Evolutionary conservation across 192 early-diverging fungal species (phyloP), one percentile per base, ranked within the genome.

Genomic region (Ambispora gerdemannii): DNA sequence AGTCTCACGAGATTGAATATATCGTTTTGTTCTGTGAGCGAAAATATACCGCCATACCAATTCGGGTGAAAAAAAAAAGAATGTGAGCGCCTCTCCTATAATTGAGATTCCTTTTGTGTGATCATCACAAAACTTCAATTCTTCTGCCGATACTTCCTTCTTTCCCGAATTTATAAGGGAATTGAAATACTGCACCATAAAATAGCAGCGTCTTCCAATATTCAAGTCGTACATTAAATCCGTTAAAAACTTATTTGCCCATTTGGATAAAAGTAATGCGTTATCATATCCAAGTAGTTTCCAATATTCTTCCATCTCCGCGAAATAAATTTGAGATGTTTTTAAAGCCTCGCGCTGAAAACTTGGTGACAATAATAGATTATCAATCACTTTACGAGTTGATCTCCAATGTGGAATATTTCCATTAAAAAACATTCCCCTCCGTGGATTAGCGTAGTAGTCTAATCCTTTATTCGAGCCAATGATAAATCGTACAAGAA

Each of bases 31-130:
- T 35, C 3, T 10, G 3, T 32, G 17, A 7, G 17, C 36, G 11
- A 22, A 3, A 0, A 15, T 10, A 63, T 36, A 35, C 32, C 36
- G 31, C 15, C 61, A 20, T 15, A 63, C 15, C 7, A 63, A 63
- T 63, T 19, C 2, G 20, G 61, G 61, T 17, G 36, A 20, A 19
- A 63, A 63, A 6, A 28, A 63, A 38, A 63, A 63, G 35, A 63
- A 63, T 6, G 32, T 13, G 17, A 38, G 3, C 4, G 61, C 22
- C 24, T 31, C 36, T 3, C 32, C 13, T 20, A 20, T 35, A 17
- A 22, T 27, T 32, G 22, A 20, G 17, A 63, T 2, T 17, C 61
- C 15, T 32, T 63, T 2, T 0, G 36, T 34, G 24, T 35, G 36
- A 35, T 63, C 35, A 24, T 63, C 61, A 22, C 13, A 22, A 24